Base-by-base conservation (phyloP, 345 rosid genomes). In the Corymbia maculata region DNA sequence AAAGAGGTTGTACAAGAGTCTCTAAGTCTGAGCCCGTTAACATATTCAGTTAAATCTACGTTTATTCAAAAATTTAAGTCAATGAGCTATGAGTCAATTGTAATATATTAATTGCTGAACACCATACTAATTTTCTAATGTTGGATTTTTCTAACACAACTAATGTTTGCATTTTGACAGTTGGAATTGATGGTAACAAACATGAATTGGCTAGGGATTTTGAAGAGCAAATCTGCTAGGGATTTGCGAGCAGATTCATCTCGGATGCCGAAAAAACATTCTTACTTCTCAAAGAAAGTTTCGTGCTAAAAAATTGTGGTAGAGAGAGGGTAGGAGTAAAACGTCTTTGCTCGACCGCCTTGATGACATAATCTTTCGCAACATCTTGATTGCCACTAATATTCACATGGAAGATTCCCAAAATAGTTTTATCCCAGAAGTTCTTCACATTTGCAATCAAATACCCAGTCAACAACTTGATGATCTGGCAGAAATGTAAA, bases 1-100 rank as follows among this genome's bases (percentile, higher is more conserved):
- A 52, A 8, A 1, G n/a, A 53, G 21, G 4, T 53, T 0, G 0
- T 7, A 21, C 19, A 11, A 55, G 0, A 26, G 26, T 7, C 19
- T 55, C 21, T 55, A 55, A 55, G 26, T 55, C 1, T 9, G 26
- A 21, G 2, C 21, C 11, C 5, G 0, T 8, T 11, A 55, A 55
- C 21, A 55, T 21, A 55, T 55, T 0, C 59, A 21, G 21, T 55
- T 55, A 55, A 55, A 55, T 55, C 0, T 26, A 55, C 21, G 21
- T 55, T 55, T 26, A 55, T 26, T 55, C 0, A 55, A 55, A 55
- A 21, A 0, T 0, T 55, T 3, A 55, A 55, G 59, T 0, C 21
- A 55, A 55, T 55, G 21, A 55, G 59, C 21, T 55, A 21, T 55
- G 21, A 19, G 59, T 26, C 11, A 1, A 55, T 26, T 55, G 21